Evolutionary conservation across 2,329 filamentous ascomycete genomes (phyloP).

Genomic region (Coniochaeta sp.): DNA sequence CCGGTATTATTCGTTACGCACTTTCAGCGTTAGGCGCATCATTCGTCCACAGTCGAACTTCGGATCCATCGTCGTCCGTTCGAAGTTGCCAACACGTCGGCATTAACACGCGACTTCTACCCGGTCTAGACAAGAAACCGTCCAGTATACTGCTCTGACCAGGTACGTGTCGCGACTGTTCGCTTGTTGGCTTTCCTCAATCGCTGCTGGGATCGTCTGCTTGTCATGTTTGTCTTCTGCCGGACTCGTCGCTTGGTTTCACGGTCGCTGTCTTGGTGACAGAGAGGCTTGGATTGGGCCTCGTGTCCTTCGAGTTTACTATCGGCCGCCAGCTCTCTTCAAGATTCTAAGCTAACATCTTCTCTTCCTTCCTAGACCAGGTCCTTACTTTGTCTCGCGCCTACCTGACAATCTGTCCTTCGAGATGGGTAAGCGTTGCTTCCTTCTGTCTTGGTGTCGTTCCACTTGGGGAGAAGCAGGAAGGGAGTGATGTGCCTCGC

Average conservation of each 20-base stretch:
- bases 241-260: neutral
- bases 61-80: neutral
- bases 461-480: neutral
- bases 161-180: neutral
- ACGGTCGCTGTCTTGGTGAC: neutral
- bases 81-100: slow-evolving; percentile 14
- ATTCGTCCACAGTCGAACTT: neutral
- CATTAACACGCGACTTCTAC: slow-evolving; percentile 27
- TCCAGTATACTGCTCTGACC: neutral
- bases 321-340: too few relatives aligned
- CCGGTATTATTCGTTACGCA: neutral
- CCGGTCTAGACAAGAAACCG: neutral
- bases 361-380: neutral
- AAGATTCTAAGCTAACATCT: neutral
- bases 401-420: slow-evolving; percentile 18
- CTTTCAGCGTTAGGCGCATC: neutral
- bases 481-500: slow-evolving; percentile 6
- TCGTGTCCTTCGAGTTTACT: neutral
- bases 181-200: neutral
- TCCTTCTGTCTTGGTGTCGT: slow-evolving; percentile 13
- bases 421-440: slow-evolving; percentile 39
- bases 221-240: neutral
- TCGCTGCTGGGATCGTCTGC: neutral
- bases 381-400: slow-evolving; percentile 7
- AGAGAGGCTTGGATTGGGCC: neutral